Conservation (phyloP, 2,329 filamentous ascomycete genomes). For the Fusarium buharicum region DNA sequence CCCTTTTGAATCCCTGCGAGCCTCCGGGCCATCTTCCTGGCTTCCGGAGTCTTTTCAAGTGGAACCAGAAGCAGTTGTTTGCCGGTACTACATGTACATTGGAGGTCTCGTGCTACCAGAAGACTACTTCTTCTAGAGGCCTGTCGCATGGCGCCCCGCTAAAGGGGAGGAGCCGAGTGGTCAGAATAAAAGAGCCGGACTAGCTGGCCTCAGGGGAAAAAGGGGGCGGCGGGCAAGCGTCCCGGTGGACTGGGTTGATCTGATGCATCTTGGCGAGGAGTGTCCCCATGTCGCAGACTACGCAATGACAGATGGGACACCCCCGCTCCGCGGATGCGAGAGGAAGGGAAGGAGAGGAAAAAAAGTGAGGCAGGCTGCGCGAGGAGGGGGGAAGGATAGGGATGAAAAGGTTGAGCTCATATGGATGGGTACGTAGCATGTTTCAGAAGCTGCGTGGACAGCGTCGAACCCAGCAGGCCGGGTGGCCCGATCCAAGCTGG, state of each 20-base stretch:
- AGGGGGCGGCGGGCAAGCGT: conserved; percentile 45
- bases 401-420: conserved; percentile 21
- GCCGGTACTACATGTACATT: conserved; percentile 27
- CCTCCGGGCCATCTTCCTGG: conserved; percentile 41
- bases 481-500: conserved; percentile 35
- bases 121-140: conserved; percentile 37
- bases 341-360: too few relatives aligned
- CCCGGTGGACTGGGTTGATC: conserved; percentile 48
- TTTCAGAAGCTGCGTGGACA: conserved; percentile 33
- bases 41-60: conserved; percentile 39
- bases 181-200: conserved; percentile 21
- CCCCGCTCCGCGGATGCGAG: conserved; percentile 7
- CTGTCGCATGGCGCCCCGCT: conserved; percentile 47
- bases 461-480: conserved; percentile 33
- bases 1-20: conserved; percentile 31
- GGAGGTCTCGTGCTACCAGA: conserved; percentile 40
- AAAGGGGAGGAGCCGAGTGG: conserved; percentile 47
- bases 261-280: conserved; percentile 43
- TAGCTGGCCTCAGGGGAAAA: conserved; percentile 44
- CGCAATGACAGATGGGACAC: conserved; percentile 38
- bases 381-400: conserved; percentile 6
- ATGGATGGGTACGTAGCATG: conserved; percentile 8
- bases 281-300: conserved; percentile 31
- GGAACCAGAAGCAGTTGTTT: conserved; percentile 35
- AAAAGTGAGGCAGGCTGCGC: conserved; percentile 25